A percentile compares a stretch with the other conserved stretches of the same genome.
Evolutionary conservation across 2,329 filamentous ascomycete genomes (phyloP).

Genomic region (Hypoxylon sp.): DNA sequence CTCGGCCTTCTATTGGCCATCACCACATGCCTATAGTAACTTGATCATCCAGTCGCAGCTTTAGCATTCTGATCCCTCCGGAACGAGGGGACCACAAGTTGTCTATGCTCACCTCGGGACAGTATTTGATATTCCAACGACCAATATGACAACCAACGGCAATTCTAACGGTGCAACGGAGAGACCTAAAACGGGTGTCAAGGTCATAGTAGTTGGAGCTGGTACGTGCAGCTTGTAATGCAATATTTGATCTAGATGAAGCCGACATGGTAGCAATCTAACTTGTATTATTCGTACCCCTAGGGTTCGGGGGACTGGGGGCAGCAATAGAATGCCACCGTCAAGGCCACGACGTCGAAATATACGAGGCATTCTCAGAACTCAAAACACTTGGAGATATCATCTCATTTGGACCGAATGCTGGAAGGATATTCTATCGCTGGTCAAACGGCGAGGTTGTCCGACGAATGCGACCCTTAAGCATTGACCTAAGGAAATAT

Average conservation of each 20-base stretch:
- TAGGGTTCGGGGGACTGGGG: conserved; percentile 68
- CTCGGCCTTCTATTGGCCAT: conserved; percentile 26
- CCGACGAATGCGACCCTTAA: conserved; percentile 56
- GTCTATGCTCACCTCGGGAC: conserved; percentile 7
- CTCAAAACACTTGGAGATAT: conserved; percentile 69
- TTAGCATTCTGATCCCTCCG: conserved; percentile 14
- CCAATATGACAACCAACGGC: conserved; percentile 37
- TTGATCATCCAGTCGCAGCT: conserved; percentile 19
- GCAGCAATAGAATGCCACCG: conserved; percentile 70
- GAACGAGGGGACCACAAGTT: conserved; percentile 15
- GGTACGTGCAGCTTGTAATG: conserved; percentile 45
- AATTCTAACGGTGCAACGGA: conserved; percentile 23
- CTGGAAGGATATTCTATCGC: conserved; percentile 66
- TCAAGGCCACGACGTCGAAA: conserved; percentile 65
- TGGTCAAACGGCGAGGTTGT: conserved; percentile 62
- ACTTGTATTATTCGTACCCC: neutral
- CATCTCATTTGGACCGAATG: conserved; percentile 69
- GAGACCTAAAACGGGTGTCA: conserved; percentile 56
- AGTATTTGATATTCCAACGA: conserved; percentile 11
- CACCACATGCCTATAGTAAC: conserved; percentile 22
- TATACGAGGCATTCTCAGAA: conserved; percentile 66
- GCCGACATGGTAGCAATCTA: no score
- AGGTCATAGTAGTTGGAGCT: conserved; percentile 60
- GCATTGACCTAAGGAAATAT: conserved; percentile 60
- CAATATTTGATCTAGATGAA: neutral